Evolutionary conservation across 2,329 filamentous ascomycete genomes (phyloP).

Genomic region (Penicillium sp.): DNA sequence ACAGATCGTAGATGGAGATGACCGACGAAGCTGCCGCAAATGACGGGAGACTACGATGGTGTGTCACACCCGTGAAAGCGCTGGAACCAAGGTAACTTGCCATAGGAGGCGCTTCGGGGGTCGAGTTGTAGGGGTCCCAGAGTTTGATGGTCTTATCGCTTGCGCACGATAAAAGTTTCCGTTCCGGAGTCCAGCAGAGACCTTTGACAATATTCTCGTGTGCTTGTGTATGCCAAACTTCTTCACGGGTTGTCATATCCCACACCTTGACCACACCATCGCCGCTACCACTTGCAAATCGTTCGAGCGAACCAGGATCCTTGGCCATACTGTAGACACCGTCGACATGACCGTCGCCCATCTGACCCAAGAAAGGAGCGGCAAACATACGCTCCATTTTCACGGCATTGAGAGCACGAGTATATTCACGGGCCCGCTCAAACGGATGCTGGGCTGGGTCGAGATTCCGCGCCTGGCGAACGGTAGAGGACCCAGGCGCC

Average conservation of each 20-base stretch:
- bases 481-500: conserved; percentile 48
- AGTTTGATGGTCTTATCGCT: conserved; percentile 86
- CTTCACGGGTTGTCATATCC: conserved; percentile 72
- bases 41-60: conserved; percentile 74
- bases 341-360: conserved; percentile 89
- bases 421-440: conserved; percentile 85
- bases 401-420: conserved; percentile 75
- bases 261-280: conserved; percentile 95
- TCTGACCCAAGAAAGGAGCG: conserved; percentile 78
- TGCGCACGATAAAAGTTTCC: conserved; percentile 83
- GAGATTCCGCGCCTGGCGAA: conserved; percentile 56
- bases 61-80: conserved; percentile 80
- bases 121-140: conserved; percentile 82
- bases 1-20: conserved; percentile 87
- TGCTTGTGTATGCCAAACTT: conserved; percentile 75
- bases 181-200: conserved; percentile 83
- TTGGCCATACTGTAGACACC: conserved; percentile 82
- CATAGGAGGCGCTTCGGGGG: conserved; percentile 67
- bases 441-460: conserved; percentile 88
- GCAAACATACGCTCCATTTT: conserved; percentile 94
- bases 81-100: conserved; percentile 82
- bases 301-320: conserved; percentile 71
- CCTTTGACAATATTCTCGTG: conserved; percentile 95
- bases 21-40: conserved; percentile 76
- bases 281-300: conserved; percentile 80